Evolutionary conservation across 2,329 filamentous ascomycete genomes (phyloP), one percentile per base, ranked within the genome.

Genomic region (Monosporascus sp.): DNA sequence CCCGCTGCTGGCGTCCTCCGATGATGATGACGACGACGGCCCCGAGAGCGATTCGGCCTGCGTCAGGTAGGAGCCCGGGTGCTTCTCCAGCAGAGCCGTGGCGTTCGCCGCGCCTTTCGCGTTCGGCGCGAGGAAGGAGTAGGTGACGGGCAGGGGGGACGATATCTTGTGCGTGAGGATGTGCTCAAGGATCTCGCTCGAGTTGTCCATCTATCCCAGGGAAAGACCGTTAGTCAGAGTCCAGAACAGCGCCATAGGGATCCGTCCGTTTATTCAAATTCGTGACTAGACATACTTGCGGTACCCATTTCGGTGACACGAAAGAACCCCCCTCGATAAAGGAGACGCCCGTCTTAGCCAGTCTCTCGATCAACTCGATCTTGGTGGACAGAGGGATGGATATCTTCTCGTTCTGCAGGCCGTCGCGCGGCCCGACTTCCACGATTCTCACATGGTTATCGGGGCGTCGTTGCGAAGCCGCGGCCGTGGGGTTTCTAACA

Each of bases 101-200:
- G 87, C 88, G 63, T 84, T 84, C 48, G 84, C 77, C 17, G 93
- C 72, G 36, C 90, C 90, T 68, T 86, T 88, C 57, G 74, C 74
- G 64, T 95, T 95, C 36, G 90, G 90, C 1, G 88, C 84, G 5
- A 95, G 83, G 75, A 91, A 94, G 55, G 89, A 88, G 68, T 91
- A 94, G 27, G 84, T 86, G 50, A 92, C 78, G 1, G 82, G 79
- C n/a, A n/a, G 1, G 67, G 74, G 72, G 0, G 86, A 79, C 22
- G 75, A 65, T 7, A 84, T 79, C 17, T 81, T 80, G 37, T 76
- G 73, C 43, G 80, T 71, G 14, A 91, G 76, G 51, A 91, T 74
- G 63, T 89, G 83, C 58, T 87, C 73, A 53, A 94, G 80, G 47
- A 94, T 89, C 41, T 88, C 80, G 65, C 82, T 81, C 2, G 90